A percentile compares a stretch with the other conserved stretches of the same genome.
Evolutionary conservation across 1,284 basidiomycete species (phyloP).

Genomic region (Heterobasidion occidentale): DNA sequence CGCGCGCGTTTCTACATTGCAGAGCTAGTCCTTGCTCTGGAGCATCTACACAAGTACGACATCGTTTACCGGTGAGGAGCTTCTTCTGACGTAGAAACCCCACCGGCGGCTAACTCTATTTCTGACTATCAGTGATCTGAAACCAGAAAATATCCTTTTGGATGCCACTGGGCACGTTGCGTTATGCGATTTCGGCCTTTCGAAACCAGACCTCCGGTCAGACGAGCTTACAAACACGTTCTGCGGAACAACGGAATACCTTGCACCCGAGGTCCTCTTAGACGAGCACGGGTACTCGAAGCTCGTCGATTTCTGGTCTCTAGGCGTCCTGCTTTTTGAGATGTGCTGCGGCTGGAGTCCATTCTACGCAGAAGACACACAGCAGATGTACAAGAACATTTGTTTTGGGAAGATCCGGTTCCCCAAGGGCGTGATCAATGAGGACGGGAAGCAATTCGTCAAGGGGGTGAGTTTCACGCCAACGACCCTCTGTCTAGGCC

Average conservation of each 20-base stretch:
- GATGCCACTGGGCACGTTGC: constrained; percentile 97
- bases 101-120: background rate
- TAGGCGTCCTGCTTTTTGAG: constrained; percentile 88
- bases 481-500: background rate
- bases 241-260: constrained; percentile 95
- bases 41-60: constrained; percentile 95
- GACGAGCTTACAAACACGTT: constrained; percentile 98
- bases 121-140: constrained; percentile 64
- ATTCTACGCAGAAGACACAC: constrained; percentile 99
- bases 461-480: constrained; percentile 71
- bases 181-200: constrained; percentile 94
- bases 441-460: constrained; percentile 99
- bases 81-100: constrained; percentile 1
- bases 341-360: constrained; percentile 99
- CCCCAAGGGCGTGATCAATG: constrained; percentile 93
- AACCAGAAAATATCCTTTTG: constrained; percentile 95
- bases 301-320: constrained; percentile 97
- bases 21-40: constrained; percentile 87
- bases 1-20: constrained; percentile 94
- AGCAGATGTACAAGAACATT: constrained; percentile 99
- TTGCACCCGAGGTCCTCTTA: constrained; percentile 97
- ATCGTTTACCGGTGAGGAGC: constrained; percentile 83
- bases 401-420: constrained; percentile 99
- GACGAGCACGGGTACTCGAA: constrained; percentile 99
- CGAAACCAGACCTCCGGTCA: constrained; percentile 89